Evolutionary conservation across 2,329 filamentous ascomycete genomes (phyloP), one percentile per base, ranked within the genome.

Genomic region (Teratosphaeriaceae sp.): DNA sequence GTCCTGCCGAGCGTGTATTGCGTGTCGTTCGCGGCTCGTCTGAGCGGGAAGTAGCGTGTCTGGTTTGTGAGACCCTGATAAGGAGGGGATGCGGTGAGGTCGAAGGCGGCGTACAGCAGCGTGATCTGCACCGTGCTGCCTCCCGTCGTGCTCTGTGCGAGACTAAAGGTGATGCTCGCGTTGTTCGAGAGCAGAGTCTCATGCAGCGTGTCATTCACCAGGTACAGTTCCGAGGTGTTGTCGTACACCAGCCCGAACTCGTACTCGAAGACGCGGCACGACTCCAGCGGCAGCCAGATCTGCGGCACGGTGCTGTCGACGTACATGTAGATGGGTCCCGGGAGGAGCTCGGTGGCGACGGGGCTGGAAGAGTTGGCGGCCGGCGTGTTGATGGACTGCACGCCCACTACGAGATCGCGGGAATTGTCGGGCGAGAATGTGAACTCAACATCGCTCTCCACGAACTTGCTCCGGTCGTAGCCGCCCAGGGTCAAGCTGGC

Each of bases 171-270:
- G 31, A 73, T 51, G 35, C 52, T 68, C 5, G 70, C 61, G 40
- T 71, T 67, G 12, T 63, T 60, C 0, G 58, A 51, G 9, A 62
- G 24, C 60, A 84, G 48, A 51, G 61, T 67, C 40, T 76, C 72
- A 60, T 79, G 78, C 2, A 72, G 58, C 6, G 74, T 72, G 38
- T 78, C 68, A 26, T 77, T 70, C 38, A 86, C 73, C 0, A 80
- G 72, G 55, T 88, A 88, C 0, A 87, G 61, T 9, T 79, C 71
- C 8, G 81, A 74, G 2, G 72, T 74, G 37, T 71, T 73, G 61
- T 86, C 80, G 59, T 80, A 85, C 1, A 71, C 75, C 30, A 88
- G 67, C 38, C 80, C 80, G 42, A 88, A 74, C 1, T 74, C 73
- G 1, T 68, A 48, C 30, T 83, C 82, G 53, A 88, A 85, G 2